phyloP scores from a whole-genome alignment of 768 basidiomycete genomes.

The Tricholoma saponaceum region DNA sequence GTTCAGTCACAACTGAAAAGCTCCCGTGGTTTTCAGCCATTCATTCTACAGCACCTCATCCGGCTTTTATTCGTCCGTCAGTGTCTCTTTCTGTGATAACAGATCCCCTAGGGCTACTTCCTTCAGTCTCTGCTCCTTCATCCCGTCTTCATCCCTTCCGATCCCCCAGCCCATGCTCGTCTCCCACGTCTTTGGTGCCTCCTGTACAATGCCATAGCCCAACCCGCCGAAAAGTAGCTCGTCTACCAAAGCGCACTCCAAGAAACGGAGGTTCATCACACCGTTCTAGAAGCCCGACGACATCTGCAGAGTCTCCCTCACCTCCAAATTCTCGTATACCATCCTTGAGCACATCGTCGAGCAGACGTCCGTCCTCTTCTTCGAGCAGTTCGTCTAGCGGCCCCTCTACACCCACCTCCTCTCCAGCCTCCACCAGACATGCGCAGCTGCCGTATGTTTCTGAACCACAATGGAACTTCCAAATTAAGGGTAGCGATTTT shows the following conservation, averaged over 20 bases:
- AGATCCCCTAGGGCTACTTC: background rate
- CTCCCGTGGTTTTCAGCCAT: slow-evolving; percentile 4
- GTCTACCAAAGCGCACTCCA: slow-evolving; percentile 5
- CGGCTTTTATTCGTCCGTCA: slow-evolving; percentile 16
- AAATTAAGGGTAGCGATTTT: background rate
- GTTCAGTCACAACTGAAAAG: background rate
- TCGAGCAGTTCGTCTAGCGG: slow-evolving; percentile 7
- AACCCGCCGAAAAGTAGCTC: slow-evolving; percentile 2
- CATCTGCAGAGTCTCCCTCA: slow-evolving; percentile 2
- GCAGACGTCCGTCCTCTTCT: slow-evolving; percentile 4
- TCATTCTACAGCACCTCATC: slow-evolving; percentile 6
- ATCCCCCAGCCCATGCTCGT: background rate
- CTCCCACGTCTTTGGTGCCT: background rate
- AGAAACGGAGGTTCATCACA: background rate
- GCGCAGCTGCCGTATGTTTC: background rate
- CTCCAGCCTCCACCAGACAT: background rate
- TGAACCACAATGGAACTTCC: background rate
- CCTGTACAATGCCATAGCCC: background rate
- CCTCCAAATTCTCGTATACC: slow-evolving; percentile 1
- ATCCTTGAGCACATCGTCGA: background rate
- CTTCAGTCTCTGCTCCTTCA: background rate
- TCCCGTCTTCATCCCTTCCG: background rate
- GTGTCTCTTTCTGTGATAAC: background rate
- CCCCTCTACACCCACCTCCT: background rate
- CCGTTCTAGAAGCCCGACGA: background rate